phyloP scores from a whole-genome alignment of 345 rosid genomes.

The Pugionium cornutum region DNA sequence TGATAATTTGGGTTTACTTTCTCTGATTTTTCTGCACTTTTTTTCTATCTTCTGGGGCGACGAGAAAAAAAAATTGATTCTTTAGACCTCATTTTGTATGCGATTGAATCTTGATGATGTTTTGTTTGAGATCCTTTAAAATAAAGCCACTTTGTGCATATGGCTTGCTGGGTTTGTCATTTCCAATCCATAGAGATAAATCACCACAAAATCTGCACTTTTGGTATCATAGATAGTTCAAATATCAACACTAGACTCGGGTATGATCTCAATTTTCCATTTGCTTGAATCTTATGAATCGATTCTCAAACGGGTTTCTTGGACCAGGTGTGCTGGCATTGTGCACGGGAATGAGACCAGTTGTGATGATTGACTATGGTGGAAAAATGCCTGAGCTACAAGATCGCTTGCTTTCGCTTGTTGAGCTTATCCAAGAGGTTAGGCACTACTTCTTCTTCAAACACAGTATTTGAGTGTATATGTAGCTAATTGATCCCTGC shows the following conservation, averaged over 20 bases:
- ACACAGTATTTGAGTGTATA: background rate
- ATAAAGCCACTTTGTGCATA: slow-evolving; percentile 1
- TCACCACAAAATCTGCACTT: background rate
- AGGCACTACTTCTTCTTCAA: slow-evolving; percentile 1
- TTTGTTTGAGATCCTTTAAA: background rate
- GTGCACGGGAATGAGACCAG: slow-evolving; percentile 81
- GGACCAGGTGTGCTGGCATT: slow-evolving; percentile 71
- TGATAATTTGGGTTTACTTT: slow-evolving; percentile 8
- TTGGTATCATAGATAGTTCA: slow-evolving; percentile 17
- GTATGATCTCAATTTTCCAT: slow-evolving; percentile 3
- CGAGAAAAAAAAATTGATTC: background rate
- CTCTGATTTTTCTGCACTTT: slow-evolving; percentile 7
- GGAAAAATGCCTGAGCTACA: slow-evolving; percentile 93
- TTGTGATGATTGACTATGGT: slow-evolving; percentile 91
- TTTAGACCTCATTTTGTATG: background rate
- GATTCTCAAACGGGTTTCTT: slow-evolving; percentile 20
- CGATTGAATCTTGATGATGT: background rate
- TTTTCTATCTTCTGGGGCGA: no score
- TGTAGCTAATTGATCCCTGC: slow-evolving; percentile 16
- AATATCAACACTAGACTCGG: slow-evolving; percentile 3
- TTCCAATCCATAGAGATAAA: background rate
- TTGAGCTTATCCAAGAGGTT: slow-evolving; percentile 69
- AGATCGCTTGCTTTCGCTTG: slow-evolving; percentile 59
- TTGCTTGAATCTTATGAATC: slow-evolving; percentile 5
- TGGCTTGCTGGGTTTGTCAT: slow-evolving; percentile 16